These are phyloP conservation scores for Sabuloglossum arenarium DNA, from an alignment of 495 filamentous ascomycete species.

Conservation along the genomic window DNA sequence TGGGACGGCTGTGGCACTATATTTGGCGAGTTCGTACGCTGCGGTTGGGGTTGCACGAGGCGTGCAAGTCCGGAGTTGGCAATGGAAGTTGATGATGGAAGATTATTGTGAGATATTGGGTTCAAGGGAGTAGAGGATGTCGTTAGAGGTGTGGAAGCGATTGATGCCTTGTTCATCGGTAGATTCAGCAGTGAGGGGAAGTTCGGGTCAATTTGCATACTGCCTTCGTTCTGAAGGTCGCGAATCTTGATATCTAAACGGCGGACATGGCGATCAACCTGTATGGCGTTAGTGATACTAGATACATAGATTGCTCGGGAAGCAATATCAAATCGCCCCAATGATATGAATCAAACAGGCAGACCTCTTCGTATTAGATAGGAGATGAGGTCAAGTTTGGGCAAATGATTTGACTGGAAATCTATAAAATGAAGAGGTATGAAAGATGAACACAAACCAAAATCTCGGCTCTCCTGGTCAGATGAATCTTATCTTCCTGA, in stretches of 20 bases:
- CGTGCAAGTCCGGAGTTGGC: slow-evolving; percentile 6
- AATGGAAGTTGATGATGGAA: slow-evolving; percentile 22
- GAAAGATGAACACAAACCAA: slow-evolving; percentile 24
- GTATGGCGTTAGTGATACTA: not conserved
- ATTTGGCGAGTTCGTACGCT: not conserved
- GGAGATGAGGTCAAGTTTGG: too few relatives aligned
- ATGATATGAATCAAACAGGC: not conserved
- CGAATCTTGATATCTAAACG: slow-evolving; percentile 75
- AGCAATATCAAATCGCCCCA: not conserved
- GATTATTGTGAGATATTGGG: slow-evolving; percentile 19
- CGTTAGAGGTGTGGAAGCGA: slow-evolving; percentile 22
- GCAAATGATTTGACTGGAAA: too few relatives aligned
- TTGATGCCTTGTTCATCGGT: slow-evolving; percentile 33
- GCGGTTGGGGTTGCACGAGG: slow-evolving; percentile 20
- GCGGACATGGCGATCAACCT: slow-evolving; percentile 73
- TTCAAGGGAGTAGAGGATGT: slow-evolving; percentile 24
- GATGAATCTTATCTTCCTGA: slow-evolving; percentile 68
- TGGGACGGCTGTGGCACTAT: not conserved
- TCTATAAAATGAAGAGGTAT: slow-evolving; percentile 1
- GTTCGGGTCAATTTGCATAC: slow-evolving; percentile 56
- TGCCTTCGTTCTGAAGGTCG: slow-evolving; percentile 54
- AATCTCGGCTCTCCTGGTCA: slow-evolving; percentile 55
- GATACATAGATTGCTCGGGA: not conserved
- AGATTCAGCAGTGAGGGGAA: slow-evolving; percentile 59
- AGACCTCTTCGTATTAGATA: not conserved